Evolutionary conservation across 768 basidiomycete species (phyloP).

Genomic region (Crassisporium funariophilum): DNA sequence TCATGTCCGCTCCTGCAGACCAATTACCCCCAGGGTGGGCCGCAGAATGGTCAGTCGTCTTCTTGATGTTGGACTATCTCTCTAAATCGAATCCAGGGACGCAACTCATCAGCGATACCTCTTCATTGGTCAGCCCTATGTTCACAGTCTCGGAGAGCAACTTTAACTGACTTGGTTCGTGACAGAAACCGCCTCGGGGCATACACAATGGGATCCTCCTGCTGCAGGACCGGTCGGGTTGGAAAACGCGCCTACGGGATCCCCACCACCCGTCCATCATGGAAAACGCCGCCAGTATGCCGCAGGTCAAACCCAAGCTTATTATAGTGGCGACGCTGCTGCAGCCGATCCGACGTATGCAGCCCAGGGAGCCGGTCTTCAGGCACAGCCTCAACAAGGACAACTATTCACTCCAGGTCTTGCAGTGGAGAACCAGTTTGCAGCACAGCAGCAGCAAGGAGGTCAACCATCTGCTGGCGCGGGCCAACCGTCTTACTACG

Average conservation of each 20-base stretch:
- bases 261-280: constrained; percentile 52
- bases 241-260: constrained; percentile 43
- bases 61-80: constrained; percentile 8
- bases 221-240: constrained; percentile 27
- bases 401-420: constrained; percentile 90
- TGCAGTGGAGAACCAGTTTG: constrained; percentile 68
- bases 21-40: constrained; percentile 91
- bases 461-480: constrained; percentile 34
- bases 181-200: constrained; percentile 80
- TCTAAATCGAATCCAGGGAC: constrained; percentile 59
- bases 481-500: constrained; percentile 43
- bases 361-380: constrained; percentile 37
- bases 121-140: constrained; percentile 73
- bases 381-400: constrained; percentile 40
- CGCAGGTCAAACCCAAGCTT: constrained; percentile 89
- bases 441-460: constrained; percentile 67
- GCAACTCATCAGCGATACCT: constrained; percentile 76
- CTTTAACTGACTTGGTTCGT: constrained; percentile 19
- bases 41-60: constrained; percentile 78
- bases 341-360: constrained; percentile 46
- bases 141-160: constrained; percentile 18
- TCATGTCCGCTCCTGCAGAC: constrained; percentile 55
- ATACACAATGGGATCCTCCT: constrained; percentile 89
- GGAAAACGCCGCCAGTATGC: constrained; percentile 90
- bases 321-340: constrained; percentile 60